phyloP scores from a whole-genome alignment of 2,329 filamentous ascomycete genomes.

The Scolecobasidium constrictum region DNA sequence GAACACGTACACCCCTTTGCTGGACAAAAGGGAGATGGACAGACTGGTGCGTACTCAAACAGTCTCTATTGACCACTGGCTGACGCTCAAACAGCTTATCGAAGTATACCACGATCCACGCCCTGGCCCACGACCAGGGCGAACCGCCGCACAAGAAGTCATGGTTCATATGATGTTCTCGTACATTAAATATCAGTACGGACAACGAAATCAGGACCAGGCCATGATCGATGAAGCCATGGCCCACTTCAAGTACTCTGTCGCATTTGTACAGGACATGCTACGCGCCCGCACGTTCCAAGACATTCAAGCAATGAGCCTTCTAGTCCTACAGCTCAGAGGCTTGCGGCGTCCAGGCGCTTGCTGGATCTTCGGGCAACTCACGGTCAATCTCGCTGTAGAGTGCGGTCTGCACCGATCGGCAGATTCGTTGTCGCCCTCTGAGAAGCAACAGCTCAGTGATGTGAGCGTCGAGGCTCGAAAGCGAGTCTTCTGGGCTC shows the following conservation, averaged over 20 bases:
- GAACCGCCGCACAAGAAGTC: constrained; percentile 51
- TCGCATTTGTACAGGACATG: constrained; percentile 59
- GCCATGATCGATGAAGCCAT: constrained; percentile 56
- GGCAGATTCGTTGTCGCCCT: constrained; percentile 44
- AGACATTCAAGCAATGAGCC: constrained; percentile 60
- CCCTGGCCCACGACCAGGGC: constrained; percentile 53
- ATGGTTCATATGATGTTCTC: constrained; percentile 71
- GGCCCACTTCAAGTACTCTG: constrained; percentile 65
- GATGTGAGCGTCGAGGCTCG: constrained; percentile 64
- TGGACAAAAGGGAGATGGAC: constrained; percentile 69
- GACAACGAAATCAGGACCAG: constrained; percentile 54
- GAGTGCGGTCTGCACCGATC: constrained; percentile 67
- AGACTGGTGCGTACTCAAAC: constrained; percentile 41
- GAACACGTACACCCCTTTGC: constrained; percentile 59
- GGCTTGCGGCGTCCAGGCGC: constrained; percentile 71
- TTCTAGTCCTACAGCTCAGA: constrained; percentile 63
- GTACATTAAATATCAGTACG: constrained; percentile 66
- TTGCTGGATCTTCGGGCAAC: constrained; percentile 56
- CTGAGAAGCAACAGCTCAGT: constrained; percentile 15
- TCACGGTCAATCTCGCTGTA: constrained; percentile 57
- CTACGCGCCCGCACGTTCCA: constrained; percentile 49
- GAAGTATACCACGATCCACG: constrained; percentile 56
- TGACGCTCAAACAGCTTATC: constrained; percentile 12
- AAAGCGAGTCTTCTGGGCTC: constrained; percentile 67
- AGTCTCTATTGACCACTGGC: constrained; percentile 5